Conservation (phyloP, 352 stramenopile species). For the Pythium periplocum region DNA sequence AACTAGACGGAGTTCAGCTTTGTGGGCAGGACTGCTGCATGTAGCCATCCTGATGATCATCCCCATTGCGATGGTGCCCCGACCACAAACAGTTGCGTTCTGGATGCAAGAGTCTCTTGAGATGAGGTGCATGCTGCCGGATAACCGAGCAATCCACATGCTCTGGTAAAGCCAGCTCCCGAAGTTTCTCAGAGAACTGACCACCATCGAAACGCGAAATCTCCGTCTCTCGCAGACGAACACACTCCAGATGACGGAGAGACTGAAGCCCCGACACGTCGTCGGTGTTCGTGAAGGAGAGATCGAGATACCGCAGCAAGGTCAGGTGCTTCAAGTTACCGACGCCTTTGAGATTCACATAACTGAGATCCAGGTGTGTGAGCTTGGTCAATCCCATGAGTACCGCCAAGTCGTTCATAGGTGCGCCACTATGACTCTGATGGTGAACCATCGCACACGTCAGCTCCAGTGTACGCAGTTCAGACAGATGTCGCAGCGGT, state of each 20-base stretch:
- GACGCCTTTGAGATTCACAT: background rate
- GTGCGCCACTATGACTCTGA: background rate
- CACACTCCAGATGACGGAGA: background rate
- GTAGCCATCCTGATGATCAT: no score
- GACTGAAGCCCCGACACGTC: background rate
- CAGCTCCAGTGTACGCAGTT: background rate
- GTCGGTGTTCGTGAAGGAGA: constrained; percentile 1
- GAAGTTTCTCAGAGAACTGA: background rate
- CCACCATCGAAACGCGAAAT: constrained; percentile 1
- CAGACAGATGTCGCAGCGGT: background rate
- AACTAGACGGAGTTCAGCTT: no score
- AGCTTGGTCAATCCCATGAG: background rate
- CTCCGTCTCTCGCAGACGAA: constrained; percentile 3
- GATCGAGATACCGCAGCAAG: constrained; percentile 1
- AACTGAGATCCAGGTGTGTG: constrained; percentile 6
- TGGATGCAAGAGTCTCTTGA: constrained; percentile 2
- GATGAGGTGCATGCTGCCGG: background rate
- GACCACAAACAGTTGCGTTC: constrained; percentile 3
- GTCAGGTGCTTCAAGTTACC: background rate
- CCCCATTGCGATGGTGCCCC: background rate
- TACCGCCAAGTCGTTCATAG: background rate
- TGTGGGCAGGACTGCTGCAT: no score
- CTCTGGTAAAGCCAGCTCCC: constrained; percentile 3
- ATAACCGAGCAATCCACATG: constrained; percentile 1
- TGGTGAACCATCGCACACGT: constrained; percentile 2